A percentile compares a stretch with the other conserved stretches of the same genome.
phyloP scores from a whole-genome alignment of 2,329 filamentous ascomycete genomes.

The Phyllosticta citriasiana region DNA sequence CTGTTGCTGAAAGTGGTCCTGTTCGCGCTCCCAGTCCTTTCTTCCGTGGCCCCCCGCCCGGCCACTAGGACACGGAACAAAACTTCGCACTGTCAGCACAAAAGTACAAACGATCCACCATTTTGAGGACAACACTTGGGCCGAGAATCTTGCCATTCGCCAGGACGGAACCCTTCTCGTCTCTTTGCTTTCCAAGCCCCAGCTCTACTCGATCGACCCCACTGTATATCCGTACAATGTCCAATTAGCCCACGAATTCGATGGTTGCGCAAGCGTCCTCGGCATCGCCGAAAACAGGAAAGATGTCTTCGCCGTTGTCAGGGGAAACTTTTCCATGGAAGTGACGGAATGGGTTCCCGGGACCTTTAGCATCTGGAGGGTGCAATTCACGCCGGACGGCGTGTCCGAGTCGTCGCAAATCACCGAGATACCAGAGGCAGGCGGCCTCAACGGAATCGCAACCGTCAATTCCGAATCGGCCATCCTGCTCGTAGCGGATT shows the following conservation, averaged over 20 bases:
- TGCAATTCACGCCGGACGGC: background rate
- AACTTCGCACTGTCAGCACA: background rate
- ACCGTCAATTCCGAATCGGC: constrained; percentile 12
- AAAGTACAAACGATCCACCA: constrained; percentile 14
- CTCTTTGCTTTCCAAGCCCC: constrained; percentile 21
- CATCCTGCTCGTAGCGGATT: constrained; percentile 18
- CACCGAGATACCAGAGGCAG: constrained; percentile 12
- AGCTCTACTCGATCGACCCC: constrained; percentile 27
- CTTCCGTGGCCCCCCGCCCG: background rate
- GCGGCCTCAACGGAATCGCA: constrained; percentile 19
- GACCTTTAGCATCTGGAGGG: background rate
- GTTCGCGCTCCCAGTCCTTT: background rate
- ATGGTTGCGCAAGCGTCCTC: constrained; percentile 16
- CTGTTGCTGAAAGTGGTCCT: background rate
- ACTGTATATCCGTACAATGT: constrained; percentile 10
- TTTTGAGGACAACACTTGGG: constrained; percentile 19
- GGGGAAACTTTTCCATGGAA: constrained; percentile 6
- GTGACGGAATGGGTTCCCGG: background rate
- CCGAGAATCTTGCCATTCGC: constrained; percentile 30
- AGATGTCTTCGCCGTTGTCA: constrained; percentile 25
- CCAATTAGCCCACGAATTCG: constrained; percentile 21
- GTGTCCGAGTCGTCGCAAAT: constrained; percentile 11
- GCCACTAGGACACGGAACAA: background rate
- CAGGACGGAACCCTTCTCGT: constrained; percentile 29
- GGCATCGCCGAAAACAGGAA: constrained; percentile 28